Percentiles rank a stretch among this genome's conserved stretches.
Evolutionary conservation across 306 rosid species (phyloP).

Genomic region (Oxytropis ochrocephala): DNA sequence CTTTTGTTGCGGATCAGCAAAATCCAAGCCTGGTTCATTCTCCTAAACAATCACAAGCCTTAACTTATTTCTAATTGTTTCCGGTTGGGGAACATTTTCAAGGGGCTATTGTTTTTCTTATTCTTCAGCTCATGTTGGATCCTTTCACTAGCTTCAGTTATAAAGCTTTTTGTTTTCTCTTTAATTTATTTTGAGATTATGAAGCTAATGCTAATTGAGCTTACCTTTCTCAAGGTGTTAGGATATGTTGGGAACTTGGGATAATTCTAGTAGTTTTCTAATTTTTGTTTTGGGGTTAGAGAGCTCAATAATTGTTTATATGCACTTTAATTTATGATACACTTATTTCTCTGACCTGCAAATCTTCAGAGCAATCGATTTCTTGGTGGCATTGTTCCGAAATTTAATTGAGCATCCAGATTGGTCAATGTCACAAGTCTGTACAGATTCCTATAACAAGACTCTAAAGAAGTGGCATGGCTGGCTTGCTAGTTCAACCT

Average conservation of each 20-base stretch:
- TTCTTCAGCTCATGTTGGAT: slow-evolving; percentile 1
- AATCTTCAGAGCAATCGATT: slow-evolving; percentile 90
- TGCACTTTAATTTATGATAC: not conserved
- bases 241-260: not conserved
- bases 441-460: slow-evolving; percentile 79
- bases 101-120: not conserved
- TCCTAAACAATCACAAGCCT: not conserved
- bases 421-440: slow-evolving; percentile 93
- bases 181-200: not conserved
- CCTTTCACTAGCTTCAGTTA: not conserved
- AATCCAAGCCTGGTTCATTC: not conserved
- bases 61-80: slow-evolving; percentile 8
- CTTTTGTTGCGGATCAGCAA: slow-evolving; percentile 2
- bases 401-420: slow-evolving; percentile 77
- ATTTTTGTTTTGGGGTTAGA: not conserved
- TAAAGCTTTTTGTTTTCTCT: not conserved
- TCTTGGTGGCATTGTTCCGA: slow-evolving; percentile 79
- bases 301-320: not conserved
- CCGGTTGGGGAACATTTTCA: not conserved
- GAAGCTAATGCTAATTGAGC: not conserved
- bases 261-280: not conserved
- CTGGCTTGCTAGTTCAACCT: slow-evolving; percentile 94
- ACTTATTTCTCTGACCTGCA: slow-evolving; percentile 3
- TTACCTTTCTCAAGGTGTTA: not conserved
- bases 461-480: slow-evolving; percentile 97